Base-by-base conservation (phyloP, 2,329 filamentous ascomycete genomes). In the Coniochaeta hoffmannii region DNA sequence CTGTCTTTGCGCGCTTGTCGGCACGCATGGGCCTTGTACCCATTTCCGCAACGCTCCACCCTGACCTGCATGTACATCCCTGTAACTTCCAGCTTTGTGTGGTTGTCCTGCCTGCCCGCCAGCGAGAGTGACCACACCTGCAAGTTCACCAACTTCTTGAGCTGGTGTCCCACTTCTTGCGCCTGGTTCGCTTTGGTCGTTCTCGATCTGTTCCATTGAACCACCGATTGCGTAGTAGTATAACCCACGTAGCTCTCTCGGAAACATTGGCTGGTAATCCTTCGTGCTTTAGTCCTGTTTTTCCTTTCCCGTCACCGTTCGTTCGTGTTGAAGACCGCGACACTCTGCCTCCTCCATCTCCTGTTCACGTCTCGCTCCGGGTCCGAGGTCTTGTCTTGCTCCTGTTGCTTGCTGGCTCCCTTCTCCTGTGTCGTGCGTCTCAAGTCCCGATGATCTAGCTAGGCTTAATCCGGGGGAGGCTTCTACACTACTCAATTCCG, bases 1-100 rank as follows among this genome's bases (percentile, higher is more conserved):
- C 19, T 22, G 28, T 9, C 15, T 4, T 22, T 11, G 32, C 49
- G 49, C 49, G 49, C 31, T 31, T 31, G 8, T 31, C 49, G 17
- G 49, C 49, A 51, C 31, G 49, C 49, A 34, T 51, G 32, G 49
- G 22, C 49, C 26, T 31, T 51, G 49, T 51, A 51, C 28, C 32
- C 46, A 41, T 32, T 15, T n/a, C 24, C 19, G 17, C 24, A 28
- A 22, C 41, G 31, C 49, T 28, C 32, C 31, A 15, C 32, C 41
- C 41, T 46, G 10, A 15, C 41, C 41, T 51, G 49, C 49, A 31
- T 31, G 49, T 19, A 32, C 26, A 41, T n/a, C 49, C 28, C 30
- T 24, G 49, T 51, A 51, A 15, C 28, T 11, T n/a, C n/a, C n/a
- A n/a, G n/a, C n/a, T n/a, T n/a, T n/a, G n/a, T n/a, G n/a, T n/a